Conservation (phyloP, 345 rosid genomes). For the Kernera saxatilis region DNA sequence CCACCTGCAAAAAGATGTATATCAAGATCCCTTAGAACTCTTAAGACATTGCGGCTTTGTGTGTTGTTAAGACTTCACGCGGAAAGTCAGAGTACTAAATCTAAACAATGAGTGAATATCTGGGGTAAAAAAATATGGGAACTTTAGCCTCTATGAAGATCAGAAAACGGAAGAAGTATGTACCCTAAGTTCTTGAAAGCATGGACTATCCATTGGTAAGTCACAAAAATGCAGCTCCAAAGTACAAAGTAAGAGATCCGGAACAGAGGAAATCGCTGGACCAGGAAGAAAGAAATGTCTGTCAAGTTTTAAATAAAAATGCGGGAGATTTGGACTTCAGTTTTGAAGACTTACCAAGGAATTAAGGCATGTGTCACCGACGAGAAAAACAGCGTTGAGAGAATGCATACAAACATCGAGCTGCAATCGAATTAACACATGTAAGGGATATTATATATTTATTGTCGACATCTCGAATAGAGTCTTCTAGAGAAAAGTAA, state of each 20-base stretch:
- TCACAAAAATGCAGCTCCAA: conserved; percentile 62
- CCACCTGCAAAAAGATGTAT: conserved; percentile 58
- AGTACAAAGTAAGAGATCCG: conserved; percentile 69
- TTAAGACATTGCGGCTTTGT: not conserved
- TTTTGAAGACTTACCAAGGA: conserved; percentile 46
- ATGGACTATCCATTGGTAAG: conserved; percentile 87
- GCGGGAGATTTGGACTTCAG: not conserved
- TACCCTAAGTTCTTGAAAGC: conserved; percentile 38
- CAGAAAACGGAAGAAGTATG: not conserved
- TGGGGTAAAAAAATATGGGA: not conserved
- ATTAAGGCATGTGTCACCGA: conserved; percentile 71
- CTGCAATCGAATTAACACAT: conserved; percentile 43
- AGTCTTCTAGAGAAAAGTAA: not conserved
- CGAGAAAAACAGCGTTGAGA: conserved; percentile 68
- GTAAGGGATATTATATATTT: not conserved
- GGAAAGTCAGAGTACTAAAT: not conserved
- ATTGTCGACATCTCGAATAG: not conserved
- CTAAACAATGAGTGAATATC: not conserved
- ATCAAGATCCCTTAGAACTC: not conserved
- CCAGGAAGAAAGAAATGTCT: not conserved
- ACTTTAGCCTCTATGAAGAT: conserved; percentile 16
- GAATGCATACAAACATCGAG: conserved; percentile 79
- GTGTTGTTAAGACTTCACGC: not conserved
- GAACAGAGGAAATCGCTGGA: conserved; percentile 79
- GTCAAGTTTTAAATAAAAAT: not conserved